A percentile compares a stretch with the other conserved stretches of the same genome.
Conservation (phyloP, 257 asterid genomes). For the Plantago major region DNA sequence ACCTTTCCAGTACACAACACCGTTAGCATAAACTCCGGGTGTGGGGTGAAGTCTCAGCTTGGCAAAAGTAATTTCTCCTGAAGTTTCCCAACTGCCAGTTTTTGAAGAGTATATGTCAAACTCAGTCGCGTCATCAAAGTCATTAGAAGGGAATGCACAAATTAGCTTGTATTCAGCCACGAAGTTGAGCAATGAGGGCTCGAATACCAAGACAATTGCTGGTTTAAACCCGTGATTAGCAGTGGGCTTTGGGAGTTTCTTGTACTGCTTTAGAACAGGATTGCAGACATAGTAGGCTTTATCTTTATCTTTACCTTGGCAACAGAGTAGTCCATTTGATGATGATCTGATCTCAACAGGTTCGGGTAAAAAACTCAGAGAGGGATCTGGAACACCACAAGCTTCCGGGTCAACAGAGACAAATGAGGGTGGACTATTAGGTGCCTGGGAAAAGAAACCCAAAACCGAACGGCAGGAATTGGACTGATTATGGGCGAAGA, state of each 20-base stretch:
- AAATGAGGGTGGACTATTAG: slow-evolving; percentile 33
- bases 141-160: slow-evolving; percentile 40
- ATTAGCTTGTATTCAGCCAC: slow-evolving; percentile 40
- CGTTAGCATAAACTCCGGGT: slow-evolving; percentile 38
- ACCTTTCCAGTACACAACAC: slow-evolving; percentile 35
- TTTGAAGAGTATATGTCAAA: slow-evolving; percentile 46
- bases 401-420: slow-evolving; percentile 27
- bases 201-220: slow-evolving; percentile 28
- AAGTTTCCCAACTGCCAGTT: slow-evolving; percentile 37
- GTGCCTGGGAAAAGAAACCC: slow-evolving; percentile 39
- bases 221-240: slow-evolving; percentile 42
- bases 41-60: slow-evolving; percentile 9
- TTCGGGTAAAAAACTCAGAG: slow-evolving; percentile 39
- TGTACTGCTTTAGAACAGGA: slow-evolving; percentile 40
- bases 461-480: slow-evolving; percentile 21
- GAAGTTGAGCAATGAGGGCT: slow-evolving; percentile 48
- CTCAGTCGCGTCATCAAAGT: slow-evolving; percentile 51
- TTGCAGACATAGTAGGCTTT: slow-evolving; percentile 47
- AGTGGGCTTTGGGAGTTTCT: slow-evolving; percentile 41
- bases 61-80: slow-evolving; percentile 44
- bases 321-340: slow-evolving; percentile 48
- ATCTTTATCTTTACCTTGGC: slow-evolving; percentile 33
- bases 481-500: slow-evolving; percentile 24
- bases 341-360: slow-evolving; percentile 44
- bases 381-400: slow-evolving; percentile 55